Percentiles rank a stretch among this genome's conserved stretches.
These are phyloP conservation scores for Lodderomyces parapsilosis DNA, from an alignment of 1,139 yeast species.

Conservation along the genomic window DNA sequence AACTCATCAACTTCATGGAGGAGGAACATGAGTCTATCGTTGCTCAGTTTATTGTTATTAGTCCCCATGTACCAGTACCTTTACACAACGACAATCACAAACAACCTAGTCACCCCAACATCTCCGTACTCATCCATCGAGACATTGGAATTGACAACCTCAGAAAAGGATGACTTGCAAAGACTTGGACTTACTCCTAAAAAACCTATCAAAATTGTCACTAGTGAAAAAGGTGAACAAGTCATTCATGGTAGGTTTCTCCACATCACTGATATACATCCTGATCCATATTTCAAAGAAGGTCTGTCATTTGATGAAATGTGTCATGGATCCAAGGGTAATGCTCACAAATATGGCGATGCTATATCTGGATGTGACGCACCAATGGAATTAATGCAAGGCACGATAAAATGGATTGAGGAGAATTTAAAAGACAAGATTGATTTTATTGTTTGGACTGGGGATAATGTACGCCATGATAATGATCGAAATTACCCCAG, in stretches of 20 bases:
- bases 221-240: constrained; percentile 25
- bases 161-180: constrained; percentile 13
- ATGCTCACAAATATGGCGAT: constrained; percentile 70
- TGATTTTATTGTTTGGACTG: constrained; percentile 88
- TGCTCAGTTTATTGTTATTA: constrained; percentile 1
- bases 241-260: constrained; percentile 66
- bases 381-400: constrained; percentile 59
- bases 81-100: background rate
- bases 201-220: constrained; percentile 26
- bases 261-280: constrained; percentile 86
- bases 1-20: background rate
- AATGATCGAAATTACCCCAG: constrained; percentile 73
- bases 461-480: constrained; percentile 85
- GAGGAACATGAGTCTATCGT: background rate
- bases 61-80: background rate
- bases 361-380: constrained; percentile 74
- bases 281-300: constrained; percentile 65
- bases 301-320: constrained; percentile 49
- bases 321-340: constrained; percentile 60
- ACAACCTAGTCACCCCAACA: background rate
- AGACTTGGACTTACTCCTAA: constrained; percentile 30
- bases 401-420: constrained; percentile 66
- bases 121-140: constrained; percentile 8
- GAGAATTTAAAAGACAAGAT: constrained; percentile 67
- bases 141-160: constrained; percentile 9